Evolutionary conservation across 176 grass and related monocot genomes (phyloP).

Genomic region (Eragrostis nindensis): DNA sequence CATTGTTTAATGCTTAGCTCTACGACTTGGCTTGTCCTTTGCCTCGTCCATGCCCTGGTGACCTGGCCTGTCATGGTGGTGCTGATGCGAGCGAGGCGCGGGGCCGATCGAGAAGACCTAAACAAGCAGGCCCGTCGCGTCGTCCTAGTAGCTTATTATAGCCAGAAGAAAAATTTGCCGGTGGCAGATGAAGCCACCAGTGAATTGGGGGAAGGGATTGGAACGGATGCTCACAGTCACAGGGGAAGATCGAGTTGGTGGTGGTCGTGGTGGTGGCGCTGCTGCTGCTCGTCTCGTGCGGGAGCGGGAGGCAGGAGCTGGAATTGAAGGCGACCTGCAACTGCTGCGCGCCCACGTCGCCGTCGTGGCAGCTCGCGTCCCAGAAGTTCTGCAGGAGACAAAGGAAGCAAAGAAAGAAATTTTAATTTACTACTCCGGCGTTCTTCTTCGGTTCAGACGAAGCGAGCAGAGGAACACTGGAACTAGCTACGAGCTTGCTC

Average conservation of each 20-base stretch:
- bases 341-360: constrained; percentile 47
- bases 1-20: constrained; percentile 37
- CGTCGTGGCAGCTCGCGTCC: constrained; percentile 53
- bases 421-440: neutral
- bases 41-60: no score
- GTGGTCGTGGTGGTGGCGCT: constrained; percentile 8
- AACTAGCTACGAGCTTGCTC: no score
- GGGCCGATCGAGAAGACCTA: constrained; percentile 13
- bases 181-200: neutral
- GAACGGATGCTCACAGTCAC: constrained; percentile 28
- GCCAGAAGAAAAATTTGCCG: neutral
- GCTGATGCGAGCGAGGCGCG: neutral
- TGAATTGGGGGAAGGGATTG: neutral
- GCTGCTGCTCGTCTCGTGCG: constrained; percentile 25
- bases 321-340: constrained; percentile 49
- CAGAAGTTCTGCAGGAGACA: constrained; percentile 63
- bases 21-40: constrained; percentile 28
- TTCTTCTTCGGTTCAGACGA: constrained; percentile 17
- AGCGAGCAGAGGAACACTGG: no score
- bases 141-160: constrained; percentile 3
- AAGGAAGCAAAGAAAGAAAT: no score
- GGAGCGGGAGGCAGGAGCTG: constrained; percentile 30
- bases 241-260: constrained; percentile 23
- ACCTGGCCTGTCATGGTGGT: neutral
- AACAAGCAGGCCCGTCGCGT: constrained; percentile 19